Conservation (phyloP, 495 filamentous ascomycete species). For the Penicillium cataractarum region DNA sequence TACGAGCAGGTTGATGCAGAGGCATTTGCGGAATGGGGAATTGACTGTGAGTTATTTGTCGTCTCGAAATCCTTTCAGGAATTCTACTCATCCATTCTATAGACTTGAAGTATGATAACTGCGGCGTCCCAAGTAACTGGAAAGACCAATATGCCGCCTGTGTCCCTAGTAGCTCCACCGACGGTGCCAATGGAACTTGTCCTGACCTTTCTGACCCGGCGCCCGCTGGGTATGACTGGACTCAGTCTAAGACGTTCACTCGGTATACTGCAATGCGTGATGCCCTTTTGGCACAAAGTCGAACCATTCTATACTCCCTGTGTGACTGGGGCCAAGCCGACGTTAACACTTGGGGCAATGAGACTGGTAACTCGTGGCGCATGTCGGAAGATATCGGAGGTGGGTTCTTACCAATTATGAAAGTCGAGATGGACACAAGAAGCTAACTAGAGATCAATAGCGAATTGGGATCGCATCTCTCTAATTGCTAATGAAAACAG, state of each 20-base stretch:
- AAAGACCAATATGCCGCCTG: slow-evolving; percentile 45
- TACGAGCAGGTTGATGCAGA: slow-evolving; percentile 65
- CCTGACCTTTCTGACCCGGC: slow-evolving; percentile 40
- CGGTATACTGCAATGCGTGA: slow-evolving; percentile 63
- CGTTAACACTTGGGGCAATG: slow-evolving; percentile 55
- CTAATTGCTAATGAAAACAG: slow-evolving; percentile 46
- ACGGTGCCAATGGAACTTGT: slow-evolving; percentile 47
- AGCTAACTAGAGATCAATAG: slow-evolving; percentile 28
- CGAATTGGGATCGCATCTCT: slow-evolving; percentile 45
- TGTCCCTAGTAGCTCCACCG: slow-evolving; percentile 36
- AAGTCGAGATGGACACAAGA: background rate
- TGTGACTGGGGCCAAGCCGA: slow-evolving; percentile 66
- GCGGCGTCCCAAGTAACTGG: slow-evolving; percentile 51
- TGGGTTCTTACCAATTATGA: slow-evolving; percentile 16
- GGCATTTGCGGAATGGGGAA: slow-evolving; percentile 65
- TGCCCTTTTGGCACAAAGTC: slow-evolving; percentile 54
- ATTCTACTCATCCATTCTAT: background rate
- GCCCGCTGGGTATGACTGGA: slow-evolving; percentile 56
- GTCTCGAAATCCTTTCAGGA: background rate
- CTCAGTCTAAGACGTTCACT: slow-evolving; percentile 50
- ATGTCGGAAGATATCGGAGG: slow-evolving; percentile 57
- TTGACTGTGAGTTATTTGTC: slow-evolving; percentile 55
- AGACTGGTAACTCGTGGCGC: slow-evolving; percentile 58
- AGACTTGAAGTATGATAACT: slow-evolving; percentile 78
- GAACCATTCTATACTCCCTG: slow-evolving; percentile 66